Conservation (phyloP, 257 asterid species). For the Plectranthus barbatus region DNA sequence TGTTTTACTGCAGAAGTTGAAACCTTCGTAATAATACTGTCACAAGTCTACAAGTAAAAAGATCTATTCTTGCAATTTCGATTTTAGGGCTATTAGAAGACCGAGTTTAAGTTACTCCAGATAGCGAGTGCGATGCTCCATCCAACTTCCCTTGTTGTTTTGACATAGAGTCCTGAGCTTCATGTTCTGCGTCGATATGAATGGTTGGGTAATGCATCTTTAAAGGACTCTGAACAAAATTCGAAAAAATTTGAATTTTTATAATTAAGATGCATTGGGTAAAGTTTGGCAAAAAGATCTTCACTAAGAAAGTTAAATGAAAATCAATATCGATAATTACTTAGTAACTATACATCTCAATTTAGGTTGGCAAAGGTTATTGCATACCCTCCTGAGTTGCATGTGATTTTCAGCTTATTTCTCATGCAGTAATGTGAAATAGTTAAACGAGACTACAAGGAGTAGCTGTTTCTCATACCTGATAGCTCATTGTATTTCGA, state of each 20-base stretch:
- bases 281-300: background rate
- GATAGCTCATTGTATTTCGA: background rate
- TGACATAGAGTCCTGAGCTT: background rate
- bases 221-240: too few relatives aligned
- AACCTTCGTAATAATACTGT: background rate
- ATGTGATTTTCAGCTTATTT: background rate
- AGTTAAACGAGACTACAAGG: background rate
- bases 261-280: background rate
- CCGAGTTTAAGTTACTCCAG: background rate
- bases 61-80: background rate
- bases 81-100: too few relatives aligned
- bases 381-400: background rate
- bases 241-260: background rate
- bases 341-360: background rate
- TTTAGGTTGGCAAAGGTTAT: background rate
- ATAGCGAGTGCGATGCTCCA: background rate
- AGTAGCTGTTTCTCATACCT: background rate
- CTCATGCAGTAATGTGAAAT: background rate
- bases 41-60: background rate
- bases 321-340: too few relatives aligned
- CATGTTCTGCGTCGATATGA: background rate
- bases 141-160: background rate
- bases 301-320: too few relatives aligned
- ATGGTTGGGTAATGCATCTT: constrained; percentile 4
- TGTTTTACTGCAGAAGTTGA: background rate